Base-by-base conservation (phyloP, 2,329 filamentous ascomycete genomes). In the Magnaporthiopsis incrustans region DNA sequence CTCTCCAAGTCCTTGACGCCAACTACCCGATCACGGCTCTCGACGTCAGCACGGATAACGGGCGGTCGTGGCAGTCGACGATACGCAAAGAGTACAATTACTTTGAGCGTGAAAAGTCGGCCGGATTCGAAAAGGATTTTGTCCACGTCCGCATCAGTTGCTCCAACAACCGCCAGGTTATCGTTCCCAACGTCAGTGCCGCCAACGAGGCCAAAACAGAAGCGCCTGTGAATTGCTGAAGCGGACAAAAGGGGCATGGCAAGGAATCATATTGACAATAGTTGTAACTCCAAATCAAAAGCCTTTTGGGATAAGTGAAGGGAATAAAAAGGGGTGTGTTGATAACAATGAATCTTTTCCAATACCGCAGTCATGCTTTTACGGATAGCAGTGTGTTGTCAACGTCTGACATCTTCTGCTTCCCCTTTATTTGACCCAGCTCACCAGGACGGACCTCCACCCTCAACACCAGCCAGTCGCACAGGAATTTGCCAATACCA, bases 1-100 rank as follows among this genome's bases (percentile, higher is more conserved):
- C 78, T 60, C 85, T 86, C 78, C 87, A 89, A 72, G 85, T 89
- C 58, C 78, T 87, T 69, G 88, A 89, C 73, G 76, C 82, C 69
- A 87, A 86, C 71, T 77, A 83, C 66, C 78, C 79, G 22, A 79
- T 89, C 57, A 69, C 77, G 62, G 79, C 75, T 67, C 77, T 89
- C 27, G 85, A 89, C 68, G 85, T 88, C 65, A 85, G 82, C 65
- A 84, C 78, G n/a, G 82, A 89, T 69, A 79, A 82, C 14, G 85
- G 85, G 25, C 78, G 69, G 63, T 83, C 81, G 18, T 89, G 85
- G 86, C 72, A 81, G 72, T 61, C 71, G n/a, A 87, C 86, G 0
- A 77, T 75, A 2, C 77, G 86, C 61, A 72, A 78, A 64, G 73
- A 76, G 33, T 85, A 85, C 72, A 84, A 89, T 78, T 89, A 80